Evolutionary conservation across 1,284 basidiomycete genomes (phyloP).

Genomic region (Rhizoctonia solani): DNA sequence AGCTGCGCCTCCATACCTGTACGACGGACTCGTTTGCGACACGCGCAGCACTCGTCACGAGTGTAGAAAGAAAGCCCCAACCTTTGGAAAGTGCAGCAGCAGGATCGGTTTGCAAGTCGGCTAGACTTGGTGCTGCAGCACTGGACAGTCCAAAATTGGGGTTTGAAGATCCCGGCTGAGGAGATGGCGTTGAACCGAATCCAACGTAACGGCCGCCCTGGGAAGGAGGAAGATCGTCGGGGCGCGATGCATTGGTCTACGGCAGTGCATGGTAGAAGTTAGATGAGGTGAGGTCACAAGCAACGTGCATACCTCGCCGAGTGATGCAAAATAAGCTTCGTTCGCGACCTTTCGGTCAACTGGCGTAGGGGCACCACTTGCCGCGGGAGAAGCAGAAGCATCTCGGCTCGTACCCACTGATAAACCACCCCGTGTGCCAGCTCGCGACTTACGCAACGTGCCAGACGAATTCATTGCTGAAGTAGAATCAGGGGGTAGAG

Average conservation of each 20-base stretch:
- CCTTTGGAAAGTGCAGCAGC: constrained; percentile 77
- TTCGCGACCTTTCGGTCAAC: constrained; percentile 70
- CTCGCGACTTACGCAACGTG: constrained; percentile 64
- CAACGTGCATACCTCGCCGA: constrained; percentile 56
- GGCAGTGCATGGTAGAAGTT: not conserved
- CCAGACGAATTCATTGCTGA: constrained; percentile 31
- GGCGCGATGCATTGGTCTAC: constrained; percentile 64
- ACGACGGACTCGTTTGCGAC: constrained; percentile 78
- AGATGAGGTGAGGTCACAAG: constrained; percentile 13
- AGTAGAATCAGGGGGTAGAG: constrained; percentile 55
- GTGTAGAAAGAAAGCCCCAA: constrained; percentile 81
- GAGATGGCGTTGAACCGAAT: constrained; percentile 74
- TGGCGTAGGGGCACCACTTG: constrained; percentile 48
- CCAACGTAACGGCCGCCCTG: constrained; percentile 85
- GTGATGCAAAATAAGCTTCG: constrained; percentile 71
- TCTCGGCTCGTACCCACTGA: constrained; percentile 58
- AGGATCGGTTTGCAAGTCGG: constrained; percentile 80
- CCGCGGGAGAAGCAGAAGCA: constrained; percentile 50
- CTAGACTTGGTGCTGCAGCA: constrained; percentile 66
- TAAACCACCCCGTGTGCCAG: constrained; percentile 42
- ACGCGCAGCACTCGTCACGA: constrained; percentile 70
- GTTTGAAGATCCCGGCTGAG: constrained; percentile 54
- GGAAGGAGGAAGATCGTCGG: constrained; percentile 74
- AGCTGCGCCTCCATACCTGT: constrained; percentile 47
- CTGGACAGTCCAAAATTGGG: constrained; percentile 71